These are phyloP conservation scores for Alternaria gansuensis DNA, from an alignment of 2,329 filamentous ascomycete genomes.

Conservation along the genomic window DNA sequence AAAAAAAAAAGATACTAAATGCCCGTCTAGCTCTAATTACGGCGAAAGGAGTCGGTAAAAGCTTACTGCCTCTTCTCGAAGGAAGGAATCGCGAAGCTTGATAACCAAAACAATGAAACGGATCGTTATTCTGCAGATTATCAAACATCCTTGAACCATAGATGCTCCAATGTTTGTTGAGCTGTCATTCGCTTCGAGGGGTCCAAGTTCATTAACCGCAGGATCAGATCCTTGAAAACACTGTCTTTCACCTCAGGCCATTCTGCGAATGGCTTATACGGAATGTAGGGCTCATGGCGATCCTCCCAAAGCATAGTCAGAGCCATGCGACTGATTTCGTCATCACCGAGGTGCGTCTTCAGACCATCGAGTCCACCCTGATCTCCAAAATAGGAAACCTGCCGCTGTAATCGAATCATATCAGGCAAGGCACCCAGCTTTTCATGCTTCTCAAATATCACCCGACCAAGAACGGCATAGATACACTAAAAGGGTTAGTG, in stretches of 20 bases:
- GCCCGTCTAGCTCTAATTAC: no score
- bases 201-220: slow-evolving; percentile 54
- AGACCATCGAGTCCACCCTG: neutral
- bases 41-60: no score
- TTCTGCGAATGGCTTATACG: slow-evolving; percentile 46
- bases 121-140: no score
- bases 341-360: slow-evolving; percentile 48
- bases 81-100: no score
- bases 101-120: no score
- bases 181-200: slow-evolving; percentile 54
- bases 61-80: no score
- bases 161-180: slow-evolving; percentile 51
- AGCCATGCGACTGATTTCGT: slow-evolving; percentile 43
- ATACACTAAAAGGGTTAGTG: slow-evolving; percentile 35
- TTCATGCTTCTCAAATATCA: slow-evolving; percentile 35
- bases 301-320: slow-evolving; percentile 50
- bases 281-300: slow-evolving; percentile 38
- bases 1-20: no score
- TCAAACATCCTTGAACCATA: slow-evolving; percentile 28
- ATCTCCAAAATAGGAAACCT: slow-evolving; percentile 45
- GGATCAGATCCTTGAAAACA: slow-evolving; percentile 54
- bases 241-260: slow-evolving; percentile 48
- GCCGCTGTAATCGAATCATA: slow-evolving; percentile 33
- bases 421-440: slow-evolving; percentile 33
- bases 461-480: slow-evolving; percentile 34